A percentile compares a stretch with the other conserved stretches of the same genome.
Evolutionary conservation across 257 asterid species (phyloP).

Genomic region (Lithospermum erythrorhizon): DNA sequence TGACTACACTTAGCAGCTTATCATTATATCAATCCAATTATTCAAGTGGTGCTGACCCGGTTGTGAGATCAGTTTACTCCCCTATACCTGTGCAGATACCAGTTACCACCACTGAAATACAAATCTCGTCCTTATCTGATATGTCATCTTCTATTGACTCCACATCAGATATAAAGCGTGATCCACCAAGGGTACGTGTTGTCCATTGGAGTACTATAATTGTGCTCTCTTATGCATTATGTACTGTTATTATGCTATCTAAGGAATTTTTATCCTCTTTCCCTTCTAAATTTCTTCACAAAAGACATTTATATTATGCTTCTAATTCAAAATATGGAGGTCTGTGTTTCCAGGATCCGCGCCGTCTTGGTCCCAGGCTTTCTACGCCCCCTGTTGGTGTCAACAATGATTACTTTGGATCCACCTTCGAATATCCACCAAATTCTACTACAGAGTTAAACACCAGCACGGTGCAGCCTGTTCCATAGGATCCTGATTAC

Average conservation of each 20-base stretch:
- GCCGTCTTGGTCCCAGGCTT: slow-evolving; percentile 94
- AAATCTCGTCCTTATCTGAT: slow-evolving; percentile 42
- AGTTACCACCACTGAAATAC: slow-evolving; percentile 38
- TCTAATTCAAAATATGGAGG: slow-evolving; percentile 10
- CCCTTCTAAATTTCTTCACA: neutral
- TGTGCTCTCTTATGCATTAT: neutral
- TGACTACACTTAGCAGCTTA: slow-evolving; percentile 24
- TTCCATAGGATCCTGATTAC: slow-evolving; percentile 30
- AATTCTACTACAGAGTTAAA: slow-evolving; percentile 40
- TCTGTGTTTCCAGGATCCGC: slow-evolving; percentile 67
- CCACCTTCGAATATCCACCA: slow-evolving; percentile 15
- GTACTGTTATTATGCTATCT: neutral
- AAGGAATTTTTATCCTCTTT: neutral
- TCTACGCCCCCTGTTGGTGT: slow-evolving; percentile 38
- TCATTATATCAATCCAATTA: slow-evolving; percentile 33
- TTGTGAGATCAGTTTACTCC: slow-evolving; percentile 46
- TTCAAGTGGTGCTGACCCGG: slow-evolving; percentile 32
- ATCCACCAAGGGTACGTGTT: slow-evolving; percentile 89
- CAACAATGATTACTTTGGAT: neutral
- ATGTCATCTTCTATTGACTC: slow-evolving; percentile 34
- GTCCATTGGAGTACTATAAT: neutral
- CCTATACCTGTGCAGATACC: slow-evolving; percentile 25
- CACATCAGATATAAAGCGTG: slow-evolving; percentile 69
- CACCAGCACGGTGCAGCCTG: slow-evolving; percentile 30
- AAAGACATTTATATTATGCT: slow-evolving; percentile 6